These are phyloP conservation scores for Podosphaera fusca DNA, from an alignment of 2,329 filamentous ascomycete genomes.

Conservation along the genomic window DNA sequence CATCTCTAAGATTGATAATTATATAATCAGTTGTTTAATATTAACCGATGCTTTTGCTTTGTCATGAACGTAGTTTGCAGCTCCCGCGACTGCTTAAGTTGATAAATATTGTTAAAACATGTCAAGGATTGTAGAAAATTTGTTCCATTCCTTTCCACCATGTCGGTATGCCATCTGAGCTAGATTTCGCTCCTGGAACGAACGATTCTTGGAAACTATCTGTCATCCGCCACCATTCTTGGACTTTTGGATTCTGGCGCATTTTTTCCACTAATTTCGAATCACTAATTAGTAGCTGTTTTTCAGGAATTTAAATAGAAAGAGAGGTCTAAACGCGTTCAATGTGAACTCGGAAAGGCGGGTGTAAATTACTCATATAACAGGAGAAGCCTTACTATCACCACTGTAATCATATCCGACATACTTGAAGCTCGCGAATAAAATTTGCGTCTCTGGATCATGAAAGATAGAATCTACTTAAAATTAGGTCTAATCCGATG, in stretches of 20 bases:
- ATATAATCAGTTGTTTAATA: no score
- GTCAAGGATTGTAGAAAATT: slow-evolving; percentile 37
- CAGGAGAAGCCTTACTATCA: slow-evolving; percentile 26
- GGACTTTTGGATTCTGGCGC: slow-evolving; percentile 47
- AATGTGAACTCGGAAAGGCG: neutral
- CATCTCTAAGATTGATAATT: no score
- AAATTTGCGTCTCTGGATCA: slow-evolving; percentile 33
- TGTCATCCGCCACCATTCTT: slow-evolving; percentile 64
- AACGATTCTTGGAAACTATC: slow-evolving; percentile 49
- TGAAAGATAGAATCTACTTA: slow-evolving; percentile 44
- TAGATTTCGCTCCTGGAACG: slow-evolving; percentile 33
- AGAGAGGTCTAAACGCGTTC: neutral
- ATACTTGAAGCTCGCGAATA: slow-evolving; percentile 63
- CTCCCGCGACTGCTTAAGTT: no score
- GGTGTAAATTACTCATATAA: neutral
- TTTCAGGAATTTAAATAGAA: neutral
- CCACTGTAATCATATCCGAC: slow-evolving; percentile 47
- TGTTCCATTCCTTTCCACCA: slow-evolving; percentile 52
- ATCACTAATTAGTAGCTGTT: neutral
- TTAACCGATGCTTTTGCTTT: no score
- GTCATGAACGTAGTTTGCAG: no score
- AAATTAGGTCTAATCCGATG: neutral
- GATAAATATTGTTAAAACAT: no score
- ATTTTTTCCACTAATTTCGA: slow-evolving; percentile 37
- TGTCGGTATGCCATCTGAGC: slow-evolving; percentile 31